A percentile compares a stretch with the other conserved stretches of the same genome.
These are phyloP conservation scores for Aaosphaeria arxii DNA, from an alignment of 2,329 filamentous ascomycete genomes.

Conservation along the genomic window DNA sequence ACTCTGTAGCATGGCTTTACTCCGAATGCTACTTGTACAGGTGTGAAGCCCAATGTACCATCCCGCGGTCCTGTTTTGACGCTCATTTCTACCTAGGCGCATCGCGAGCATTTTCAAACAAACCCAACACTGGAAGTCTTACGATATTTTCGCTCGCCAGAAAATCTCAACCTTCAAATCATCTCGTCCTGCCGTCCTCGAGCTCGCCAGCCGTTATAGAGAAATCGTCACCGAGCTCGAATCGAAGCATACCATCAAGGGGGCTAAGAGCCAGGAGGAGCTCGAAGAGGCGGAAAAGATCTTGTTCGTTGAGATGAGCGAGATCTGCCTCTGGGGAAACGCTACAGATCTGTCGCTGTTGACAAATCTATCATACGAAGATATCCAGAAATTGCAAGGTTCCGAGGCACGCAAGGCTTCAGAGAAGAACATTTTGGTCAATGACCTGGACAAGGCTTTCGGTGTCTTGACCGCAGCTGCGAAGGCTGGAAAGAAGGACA, in stretches of 20 bases:
- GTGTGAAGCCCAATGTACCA: constrained; percentile 38
- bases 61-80: constrained; percentile 8
- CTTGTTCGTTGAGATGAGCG: constrained; percentile 88
- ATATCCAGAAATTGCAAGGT: constrained; percentile 95
- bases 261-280: constrained; percentile 48
- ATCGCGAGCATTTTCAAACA: constrained; percentile 74
- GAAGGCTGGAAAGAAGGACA: constrained; percentile 59
- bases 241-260: constrained; percentile 45
- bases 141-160: constrained; percentile 86
- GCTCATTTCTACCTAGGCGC: constrained; percentile 55
- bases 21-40: constrained; percentile 92
- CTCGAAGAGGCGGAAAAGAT: constrained; percentile 68
- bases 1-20: constrained; percentile 83
- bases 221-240: constrained; percentile 68
- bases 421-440: constrained; percentile 88
- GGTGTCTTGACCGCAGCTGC: constrained; percentile 64
- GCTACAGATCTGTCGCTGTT: constrained; percentile 91
- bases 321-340: constrained; percentile 97
- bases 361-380: constrained; percentile 86
- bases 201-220: constrained; percentile 76
- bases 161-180: constrained; percentile 92
- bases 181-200: constrained; percentile 79
- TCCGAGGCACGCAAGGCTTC: constrained; percentile 79
- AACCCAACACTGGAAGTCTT: constrained; percentile 79
- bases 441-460: constrained; percentile 76